Conservation (phyloP, 2,329 filamentous ascomycete genomes). For the Aureobasidium namibiae region DNA sequence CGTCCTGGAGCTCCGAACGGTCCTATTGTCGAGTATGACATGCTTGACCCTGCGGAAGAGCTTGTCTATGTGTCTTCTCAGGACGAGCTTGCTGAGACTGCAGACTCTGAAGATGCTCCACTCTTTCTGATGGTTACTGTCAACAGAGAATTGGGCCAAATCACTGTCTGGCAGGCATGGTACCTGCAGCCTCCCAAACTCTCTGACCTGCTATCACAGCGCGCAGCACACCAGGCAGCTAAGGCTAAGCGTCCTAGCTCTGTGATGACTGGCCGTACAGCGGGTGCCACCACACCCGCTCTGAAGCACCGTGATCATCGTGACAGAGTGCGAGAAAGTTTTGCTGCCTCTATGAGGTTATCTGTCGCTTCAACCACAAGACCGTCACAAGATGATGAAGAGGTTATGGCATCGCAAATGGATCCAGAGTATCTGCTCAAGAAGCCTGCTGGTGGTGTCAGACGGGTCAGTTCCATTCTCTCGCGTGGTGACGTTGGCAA, state of each 20-base stretch:
- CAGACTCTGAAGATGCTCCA: constrained; percentile 36
- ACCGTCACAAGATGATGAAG: constrained; percentile 30
- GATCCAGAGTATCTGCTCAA: constrained; percentile 44
- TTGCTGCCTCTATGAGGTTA: constrained; percentile 46
- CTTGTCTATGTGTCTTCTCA: constrained; percentile 72
- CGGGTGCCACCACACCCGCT: constrained; percentile 68
- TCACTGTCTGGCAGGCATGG: constrained; percentile 76
- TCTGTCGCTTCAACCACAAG: constrained; percentile 17
- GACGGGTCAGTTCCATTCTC: constrained; percentile 84
- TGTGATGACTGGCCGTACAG: constrained; percentile 53
- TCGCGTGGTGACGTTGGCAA: constrained; percentile 76
- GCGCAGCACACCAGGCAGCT: constrained; percentile 29
- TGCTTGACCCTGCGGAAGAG: constrained; percentile 70
- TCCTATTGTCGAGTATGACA: constrained; percentile 42
- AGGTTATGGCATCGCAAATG: constrained; percentile 40
- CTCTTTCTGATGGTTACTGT: constrained; percentile 72
- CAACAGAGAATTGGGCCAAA: constrained; percentile 66
- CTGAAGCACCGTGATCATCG: constrained; percentile 50
- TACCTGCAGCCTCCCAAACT: constrained; percentile 63
- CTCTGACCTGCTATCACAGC: constrained; percentile 32
- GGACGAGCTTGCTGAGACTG: constrained; percentile 43
- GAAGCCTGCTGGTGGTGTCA: constrained; percentile 48
- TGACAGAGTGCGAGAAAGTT: constrained; percentile 65
- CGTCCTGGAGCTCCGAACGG: constrained; percentile 11
- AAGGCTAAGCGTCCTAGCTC: constrained; percentile 57